Evolutionary conservation across 2,329 filamentous ascomycete genomes (phyloP).

Genomic region (Penicillium sp.): DNA sequence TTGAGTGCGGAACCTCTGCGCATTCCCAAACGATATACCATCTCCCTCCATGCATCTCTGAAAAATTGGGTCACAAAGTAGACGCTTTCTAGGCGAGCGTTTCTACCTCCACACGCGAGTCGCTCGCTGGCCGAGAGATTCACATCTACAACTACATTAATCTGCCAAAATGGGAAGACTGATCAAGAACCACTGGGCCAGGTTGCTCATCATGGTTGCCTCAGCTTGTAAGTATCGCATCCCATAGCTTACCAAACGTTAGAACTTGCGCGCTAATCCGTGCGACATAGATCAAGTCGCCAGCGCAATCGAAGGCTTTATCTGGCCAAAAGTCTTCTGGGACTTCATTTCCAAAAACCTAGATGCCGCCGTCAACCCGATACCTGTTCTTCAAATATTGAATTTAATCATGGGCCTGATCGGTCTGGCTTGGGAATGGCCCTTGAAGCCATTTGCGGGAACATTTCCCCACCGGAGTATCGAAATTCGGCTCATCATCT

Average conservation of each 20-base stretch:
- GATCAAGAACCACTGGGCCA: slow-evolving; percentile 99
- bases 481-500: slow-evolving; percentile 77
- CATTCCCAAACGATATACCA: not conserved
- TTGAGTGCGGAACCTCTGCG: not conserved
- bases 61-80: not conserved
- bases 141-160: slow-evolving; percentile 3
- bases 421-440: slow-evolving; percentile 89
- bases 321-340: slow-evolving; percentile 99
- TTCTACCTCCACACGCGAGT: not conserved
- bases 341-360: slow-evolving; percentile 92
- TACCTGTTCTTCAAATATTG: slow-evolving; percentile 86
- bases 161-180: slow-evolving; percentile 76
- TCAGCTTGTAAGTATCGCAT: slow-evolving; percentile 63
- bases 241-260: not conserved
- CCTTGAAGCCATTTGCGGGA: slow-evolving; percentile 74
- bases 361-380: slow-evolving; percentile 78
- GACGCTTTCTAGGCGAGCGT: not conserved
- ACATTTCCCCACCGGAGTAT: slow-evolving; percentile 80
- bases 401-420: slow-evolving; percentile 80
- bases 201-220: slow-evolving; percentile 86
- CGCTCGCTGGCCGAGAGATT: slow-evolving; percentile 32
- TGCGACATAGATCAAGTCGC: slow-evolving; percentile 72
- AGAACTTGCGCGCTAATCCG: slow-evolving; percentile 1
- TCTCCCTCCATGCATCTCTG: not conserved
- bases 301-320: slow-evolving; percentile 81